Base-by-base conservation (phyloP, 805 yeast genomes). In the Priceomyces carsonii region DNA sequence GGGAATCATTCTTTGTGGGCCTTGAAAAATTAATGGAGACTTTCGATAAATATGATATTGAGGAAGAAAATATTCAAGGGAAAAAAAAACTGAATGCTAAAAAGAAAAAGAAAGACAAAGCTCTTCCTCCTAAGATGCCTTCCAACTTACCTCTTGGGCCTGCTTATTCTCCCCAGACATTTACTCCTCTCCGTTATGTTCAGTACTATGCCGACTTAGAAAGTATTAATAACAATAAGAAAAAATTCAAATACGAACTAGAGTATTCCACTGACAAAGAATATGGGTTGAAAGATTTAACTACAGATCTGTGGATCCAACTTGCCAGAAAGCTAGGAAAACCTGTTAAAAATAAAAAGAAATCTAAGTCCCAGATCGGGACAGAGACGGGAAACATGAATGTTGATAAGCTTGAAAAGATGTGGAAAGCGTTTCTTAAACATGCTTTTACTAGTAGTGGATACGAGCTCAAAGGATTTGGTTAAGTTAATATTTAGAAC, bases 121-220 rank as follows among this genome's bases (percentile, higher is more conserved):
- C 91, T 0, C 74, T 64, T 66, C 95, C 72, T 25, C 75, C 66
- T 34, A 64, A 60, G 30, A 82, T 71, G 75, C 91, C 93, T 4
- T 47, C 44, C 2, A 55, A 59, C 9, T 38, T 64, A 14, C 69
- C 75, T 1, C 55, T 81, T 24, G 96, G 96, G 0, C 96, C 95
- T 2, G 96, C 82, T 0, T 85, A 82, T 53, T 59, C 62, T 2
- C 75, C 80, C 2, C 95, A 86, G 61, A 53, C 79, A 20, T 85
- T 85, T 45, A 70, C 91, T 0, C 95, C 95, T 0, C 71, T 75
- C 25, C 65, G 78, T 40, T 88, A 81, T 58, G 79, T 79, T 1
- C 95, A 85, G 53, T 86, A 82, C 54, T 87, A 66, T 55, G 72
- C 80, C n/a, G 86, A 87, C 55, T 66, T 87, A 41, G 39, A 66